These are phyloP conservation scores for Coniella lustricola DNA, from an alignment of 2,329 filamentous ascomycete species.

Conservation along the genomic window DNA sequence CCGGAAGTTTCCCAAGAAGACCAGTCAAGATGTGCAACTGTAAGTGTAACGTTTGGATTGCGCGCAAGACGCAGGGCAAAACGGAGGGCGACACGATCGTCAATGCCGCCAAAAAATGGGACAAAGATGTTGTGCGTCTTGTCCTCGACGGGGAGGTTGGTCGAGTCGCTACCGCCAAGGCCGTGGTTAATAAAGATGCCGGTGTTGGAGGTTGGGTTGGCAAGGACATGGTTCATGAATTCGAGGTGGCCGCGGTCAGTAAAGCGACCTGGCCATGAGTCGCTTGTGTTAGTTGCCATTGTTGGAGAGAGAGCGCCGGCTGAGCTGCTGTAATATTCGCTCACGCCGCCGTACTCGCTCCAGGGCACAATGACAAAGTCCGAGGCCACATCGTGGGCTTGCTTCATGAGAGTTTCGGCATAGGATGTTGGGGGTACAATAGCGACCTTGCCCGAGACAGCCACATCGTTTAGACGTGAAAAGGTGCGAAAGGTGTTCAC, in stretches of 20 bases:
- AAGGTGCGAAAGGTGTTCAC: slow-evolving; percentile 89
- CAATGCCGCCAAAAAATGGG: slow-evolving; percentile 76
- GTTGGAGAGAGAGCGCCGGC: background rate
- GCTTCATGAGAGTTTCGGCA: slow-evolving; percentile 66
- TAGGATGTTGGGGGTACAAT: slow-evolving; percentile 73
- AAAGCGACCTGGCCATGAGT: slow-evolving; percentile 55
- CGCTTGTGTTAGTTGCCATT: slow-evolving; percentile 27
- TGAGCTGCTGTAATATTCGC: slow-evolving; percentile 37
- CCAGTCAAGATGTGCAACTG: slow-evolving; percentile 55
- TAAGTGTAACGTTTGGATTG: slow-evolving; percentile 71
- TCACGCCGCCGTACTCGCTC: slow-evolving; percentile 73
- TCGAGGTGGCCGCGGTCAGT: slow-evolving; percentile 56
- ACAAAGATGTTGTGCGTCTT: slow-evolving; percentile 54
- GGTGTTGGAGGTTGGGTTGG: slow-evolving; percentile 57
- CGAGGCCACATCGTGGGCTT: slow-evolving; percentile 61
- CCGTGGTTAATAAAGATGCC: slow-evolving; percentile 73
- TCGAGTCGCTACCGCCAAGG: slow-evolving; percentile 30
- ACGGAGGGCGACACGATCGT: slow-evolving; percentile 72
- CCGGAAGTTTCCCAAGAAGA: slow-evolving; percentile 19
- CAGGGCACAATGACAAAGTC: slow-evolving; percentile 82
- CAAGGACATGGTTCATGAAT: slow-evolving; percentile 65
- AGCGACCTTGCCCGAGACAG: slow-evolving; percentile 73
- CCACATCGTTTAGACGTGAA: slow-evolving; percentile 74
- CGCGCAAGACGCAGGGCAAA: slow-evolving; percentile 79
- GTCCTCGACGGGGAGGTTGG: background rate